Conservation (phyloP, 805 yeast genomes). For the Saturnispora dispora region DNA sequence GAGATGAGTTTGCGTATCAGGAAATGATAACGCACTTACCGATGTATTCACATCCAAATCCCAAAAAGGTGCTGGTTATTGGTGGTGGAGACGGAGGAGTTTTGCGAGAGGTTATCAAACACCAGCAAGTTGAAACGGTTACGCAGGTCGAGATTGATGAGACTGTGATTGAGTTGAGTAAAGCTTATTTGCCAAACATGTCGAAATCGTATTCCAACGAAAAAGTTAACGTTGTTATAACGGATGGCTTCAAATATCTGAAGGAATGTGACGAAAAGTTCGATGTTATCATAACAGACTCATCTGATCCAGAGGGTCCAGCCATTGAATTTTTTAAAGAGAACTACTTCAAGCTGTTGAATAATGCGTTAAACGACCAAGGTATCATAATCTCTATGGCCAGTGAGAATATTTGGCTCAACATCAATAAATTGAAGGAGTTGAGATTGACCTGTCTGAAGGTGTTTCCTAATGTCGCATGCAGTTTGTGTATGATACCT, state of each 20-base stretch:
- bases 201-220: slow-evolving; percentile 54
- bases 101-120: slow-evolving; percentile 87
- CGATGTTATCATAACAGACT: slow-evolving; percentile 85
- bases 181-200: slow-evolving; percentile 71
- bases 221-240: slow-evolving; percentile 55
- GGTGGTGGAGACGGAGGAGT: slow-evolving; percentile 99
- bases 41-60: slow-evolving; percentile 63
- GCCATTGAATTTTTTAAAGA: slow-evolving; percentile 82
- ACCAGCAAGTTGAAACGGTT: slow-evolving; percentile 77
- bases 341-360: slow-evolving; percentile 61
- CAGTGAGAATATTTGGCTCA: slow-evolving; percentile 72
- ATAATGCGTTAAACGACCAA: slow-evolving; percentile 50
- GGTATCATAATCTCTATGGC: slow-evolving; percentile 71
- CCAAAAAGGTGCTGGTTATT: slow-evolving; percentile 85
- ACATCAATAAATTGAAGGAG: slow-evolving; percentile 41
- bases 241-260: slow-evolving; percentile 79
- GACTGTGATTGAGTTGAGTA: slow-evolving; percentile 63
- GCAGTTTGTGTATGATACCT: slow-evolving; percentile 77
- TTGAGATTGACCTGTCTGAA: slow-evolving; percentile 39
- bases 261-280: slow-evolving; percentile 41
- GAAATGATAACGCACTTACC: slow-evolving; percentile 86
- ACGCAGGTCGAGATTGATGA: slow-evolving; percentile 89
- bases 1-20: slow-evolving; percentile 91
- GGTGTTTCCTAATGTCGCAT: slow-evolving; percentile 54
- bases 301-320: slow-evolving; percentile 91